These are phyloP conservation scores for Phycomyces nitens DNA, from an alignment of 192 early-diverging fungal genomes.

Conservation along the genomic window DNA sequence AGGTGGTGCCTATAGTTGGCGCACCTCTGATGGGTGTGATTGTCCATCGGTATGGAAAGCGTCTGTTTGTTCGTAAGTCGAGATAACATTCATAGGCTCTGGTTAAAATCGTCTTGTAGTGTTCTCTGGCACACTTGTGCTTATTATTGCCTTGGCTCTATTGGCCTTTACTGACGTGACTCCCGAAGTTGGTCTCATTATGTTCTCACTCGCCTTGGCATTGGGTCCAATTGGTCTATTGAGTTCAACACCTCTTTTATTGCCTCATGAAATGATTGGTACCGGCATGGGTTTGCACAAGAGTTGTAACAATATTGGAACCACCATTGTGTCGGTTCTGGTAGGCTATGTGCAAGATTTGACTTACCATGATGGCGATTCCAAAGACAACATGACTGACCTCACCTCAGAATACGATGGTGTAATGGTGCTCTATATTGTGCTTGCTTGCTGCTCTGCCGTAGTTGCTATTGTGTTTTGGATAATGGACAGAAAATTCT, in stretches of 20 bases:
- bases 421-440: conserved; percentile 31
- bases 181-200: conserved; percentile 51
- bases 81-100: too few relatives aligned
- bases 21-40: conserved; percentile 48
- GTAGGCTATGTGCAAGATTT: conserved; percentile 60
- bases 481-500: conserved; percentile 15
- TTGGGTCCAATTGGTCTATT: conserved; percentile 54
- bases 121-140: conserved; percentile 16
- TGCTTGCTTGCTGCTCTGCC: conserved; percentile 5
- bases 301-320: conserved; percentile 57
- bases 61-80: conserved; percentile 39
- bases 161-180: conserved; percentile 51
- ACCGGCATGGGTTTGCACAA: conserved; percentile 60
- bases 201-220: conserved; percentile 56
- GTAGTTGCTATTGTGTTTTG: conserved; percentile 10
- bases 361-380: conserved; percentile 29
- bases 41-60: conserved; percentile 54
- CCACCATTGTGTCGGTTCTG: conserved; percentile 56
- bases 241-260: conserved; percentile 48
- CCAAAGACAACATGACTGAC: conserved; percentile 13
- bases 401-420: conserved; percentile 23
- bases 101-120: too few relatives aligned
- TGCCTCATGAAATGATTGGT: conserved; percentile 49
- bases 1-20: conserved; percentile 53
- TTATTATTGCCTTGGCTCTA: conserved; percentile 26